Evolutionary conservation across 2,329 filamentous ascomycete species (phyloP).

Genomic region (Ophiocordyceps polyrhachis-furcata): DNA sequence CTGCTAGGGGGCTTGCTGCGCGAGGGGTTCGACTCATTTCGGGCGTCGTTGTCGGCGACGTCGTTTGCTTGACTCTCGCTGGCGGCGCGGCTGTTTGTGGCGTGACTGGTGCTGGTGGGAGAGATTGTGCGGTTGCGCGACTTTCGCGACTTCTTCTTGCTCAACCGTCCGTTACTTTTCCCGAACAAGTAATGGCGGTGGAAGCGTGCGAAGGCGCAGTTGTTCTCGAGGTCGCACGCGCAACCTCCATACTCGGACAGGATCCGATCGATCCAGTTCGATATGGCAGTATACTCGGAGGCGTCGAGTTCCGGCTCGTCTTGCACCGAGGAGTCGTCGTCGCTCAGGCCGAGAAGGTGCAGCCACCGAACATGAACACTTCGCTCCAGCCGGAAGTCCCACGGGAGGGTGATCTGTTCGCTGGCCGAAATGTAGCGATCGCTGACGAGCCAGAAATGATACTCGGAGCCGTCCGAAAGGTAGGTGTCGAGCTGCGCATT

Average conservation of each 20-base stretch:
- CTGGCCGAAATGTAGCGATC: conserved; percentile 51
- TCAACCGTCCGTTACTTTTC: conserved; percentile 21
- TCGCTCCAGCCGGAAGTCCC: conserved; percentile 48
- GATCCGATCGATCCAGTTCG: conserved; percentile 48
- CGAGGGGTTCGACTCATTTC: conserved; percentile 26
- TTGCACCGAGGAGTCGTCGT: conserved; percentile 32
- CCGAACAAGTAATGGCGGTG: conserved; percentile 34
- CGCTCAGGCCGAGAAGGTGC: conserved; percentile 40
- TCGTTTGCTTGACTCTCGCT: conserved; percentile 44
- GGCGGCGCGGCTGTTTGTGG: conserved; percentile 42
- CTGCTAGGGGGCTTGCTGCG: conserved; percentile 48
- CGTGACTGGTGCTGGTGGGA: conserved; percentile 41
- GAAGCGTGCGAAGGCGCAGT: conserved; percentile 46
- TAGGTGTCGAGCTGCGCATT: conserved; percentile 82
- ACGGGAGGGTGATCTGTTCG: conserved; percentile 45
- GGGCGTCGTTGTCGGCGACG: conserved; percentile 30
- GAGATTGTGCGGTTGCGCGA: conserved; percentile 36
- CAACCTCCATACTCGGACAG: conserved; percentile 66
- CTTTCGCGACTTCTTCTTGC: conserved; percentile 35
- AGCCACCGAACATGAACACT: conserved; percentile 33
- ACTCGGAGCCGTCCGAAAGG: conserved; percentile 58
- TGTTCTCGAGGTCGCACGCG: conserved; percentile 46
- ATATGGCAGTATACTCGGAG: conserved; percentile 39
- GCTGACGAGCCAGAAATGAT: conserved; percentile 85
- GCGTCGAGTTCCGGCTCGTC: conserved; percentile 37